Conservation (phyloP, 345 rosid genomes). For the Arabis alpina region DNA sequence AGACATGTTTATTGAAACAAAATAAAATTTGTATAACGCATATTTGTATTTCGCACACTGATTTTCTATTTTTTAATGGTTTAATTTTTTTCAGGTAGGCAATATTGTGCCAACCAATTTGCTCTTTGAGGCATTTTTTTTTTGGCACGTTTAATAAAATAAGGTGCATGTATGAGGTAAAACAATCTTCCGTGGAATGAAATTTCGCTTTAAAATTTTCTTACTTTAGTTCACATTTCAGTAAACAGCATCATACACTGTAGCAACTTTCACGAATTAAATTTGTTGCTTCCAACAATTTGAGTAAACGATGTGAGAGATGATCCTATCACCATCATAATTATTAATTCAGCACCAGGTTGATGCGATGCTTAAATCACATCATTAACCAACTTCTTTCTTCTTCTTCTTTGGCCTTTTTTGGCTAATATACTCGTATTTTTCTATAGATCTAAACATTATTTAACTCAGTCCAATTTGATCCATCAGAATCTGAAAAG, state of each 20-base stretch:
- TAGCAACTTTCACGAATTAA: slow-evolving; percentile 1
- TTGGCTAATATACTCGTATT: no score
- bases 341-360: not conserved
- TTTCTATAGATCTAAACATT: no score
- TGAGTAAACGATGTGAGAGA: not conserved
- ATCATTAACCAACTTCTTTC: no score
- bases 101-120: no score
- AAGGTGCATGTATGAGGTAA: not conserved
- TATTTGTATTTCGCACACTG: not conserved
- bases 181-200: no score
- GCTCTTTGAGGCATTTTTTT: not conserved
- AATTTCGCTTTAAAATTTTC: not conserved
- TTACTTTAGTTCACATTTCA: not conserved
- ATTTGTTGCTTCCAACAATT: slow-evolving; percentile 9
- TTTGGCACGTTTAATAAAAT: not conserved
- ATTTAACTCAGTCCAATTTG: no score
- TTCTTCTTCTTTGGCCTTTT: no score
- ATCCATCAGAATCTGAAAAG: no score
- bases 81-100: no score
- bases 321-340: not conserved
- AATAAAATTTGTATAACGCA: no score
- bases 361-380: no score
- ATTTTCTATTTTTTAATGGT: not conserved
- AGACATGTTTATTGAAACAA: not conserved
- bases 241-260: not conserved